Evolutionary conservation across 2,329 filamentous ascomycete species (phyloP), one percentile per base, ranked within the genome.

Genomic region (Fusarium oligoseptatum): DNA sequence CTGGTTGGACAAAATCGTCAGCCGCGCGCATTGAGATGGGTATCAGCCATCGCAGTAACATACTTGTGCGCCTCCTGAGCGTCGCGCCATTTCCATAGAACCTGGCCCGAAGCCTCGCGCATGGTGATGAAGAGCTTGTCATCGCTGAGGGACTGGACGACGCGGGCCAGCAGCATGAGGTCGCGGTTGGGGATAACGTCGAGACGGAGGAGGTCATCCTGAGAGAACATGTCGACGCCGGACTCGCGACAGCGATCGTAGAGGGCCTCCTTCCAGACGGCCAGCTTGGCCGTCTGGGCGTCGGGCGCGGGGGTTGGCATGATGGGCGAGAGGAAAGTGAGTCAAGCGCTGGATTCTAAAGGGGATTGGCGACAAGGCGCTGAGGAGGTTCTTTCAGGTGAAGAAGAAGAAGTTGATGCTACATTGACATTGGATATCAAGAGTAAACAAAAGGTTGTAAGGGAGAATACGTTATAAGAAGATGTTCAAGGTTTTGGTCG

Each of bases 61-160:
- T 83, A 92, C 90, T 92, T 92, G 76, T 88, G 86, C 3, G 91
- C 91, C 76, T 92, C 91, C 55, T 89, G 88, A 48, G 85, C 83
- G 60, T 88, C 87, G 45, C 91, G 87, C 82, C 89, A 87, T 76
- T 88, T 87, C 90, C 90, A 93, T 36, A 83, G 68, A 58, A 84
- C 81, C 72, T 84, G 81, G 55, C 83, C 82, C 39, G 82, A 83
- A 56, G 81, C 78, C 77, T 84, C 83, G 68, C 82, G 80, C 82
- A 84, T 84, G 50, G 83, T 84, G 60, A 84, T 83, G 76, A 92
- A 88, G 41, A 92, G 86, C 80, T 89, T 89, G 78, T 92, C 90
- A 76, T 90, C 85, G 69, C 87, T 87, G 62, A 92, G 86, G 37
- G 82, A 84, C 81, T 92, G 89, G 45, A 92, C 85, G 17, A 91